Percentiles rank a stretch among this genome's conserved stretches.
Evolutionary conservation across 495 filamentous ascomycete species (phyloP).

Genomic region (Choiromyces venosus): DNA sequence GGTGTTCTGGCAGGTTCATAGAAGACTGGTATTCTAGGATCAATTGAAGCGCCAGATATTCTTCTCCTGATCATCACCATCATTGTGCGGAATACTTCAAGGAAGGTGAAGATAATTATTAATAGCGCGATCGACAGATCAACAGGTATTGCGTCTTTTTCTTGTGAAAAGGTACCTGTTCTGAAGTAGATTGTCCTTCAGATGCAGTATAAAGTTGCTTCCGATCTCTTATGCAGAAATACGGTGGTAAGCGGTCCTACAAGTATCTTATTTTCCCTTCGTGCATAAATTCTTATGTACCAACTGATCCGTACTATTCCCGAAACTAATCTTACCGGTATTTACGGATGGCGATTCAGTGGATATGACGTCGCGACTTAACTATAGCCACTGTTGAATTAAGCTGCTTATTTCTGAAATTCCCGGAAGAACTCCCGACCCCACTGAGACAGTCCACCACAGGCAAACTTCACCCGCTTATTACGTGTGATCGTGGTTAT

Average conservation of each 20-base stretch:
- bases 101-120: background rate
- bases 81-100: background rate
- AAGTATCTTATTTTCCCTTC: background rate
- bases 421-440: background rate
- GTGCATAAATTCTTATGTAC: background rate
- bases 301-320: background rate
- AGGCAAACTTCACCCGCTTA: background rate
- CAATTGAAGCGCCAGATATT: background rate
- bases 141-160: background rate
- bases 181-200: background rate
- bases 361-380: background rate
- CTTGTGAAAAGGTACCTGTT: background rate
- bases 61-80: background rate
- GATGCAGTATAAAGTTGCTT: background rate
- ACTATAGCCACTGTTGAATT: background rate
- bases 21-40: background rate
- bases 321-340: background rate
- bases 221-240: background rate
- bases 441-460: background rate
- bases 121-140: background rate
- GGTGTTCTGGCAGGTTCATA: background rate
- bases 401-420: background rate
- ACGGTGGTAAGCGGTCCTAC: background rate
- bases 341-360: background rate
- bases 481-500: background rate